phyloP scores from a whole-genome alignment of 2,329 filamentous ascomycete species.

The Alternaria incomplexa region DNA sequence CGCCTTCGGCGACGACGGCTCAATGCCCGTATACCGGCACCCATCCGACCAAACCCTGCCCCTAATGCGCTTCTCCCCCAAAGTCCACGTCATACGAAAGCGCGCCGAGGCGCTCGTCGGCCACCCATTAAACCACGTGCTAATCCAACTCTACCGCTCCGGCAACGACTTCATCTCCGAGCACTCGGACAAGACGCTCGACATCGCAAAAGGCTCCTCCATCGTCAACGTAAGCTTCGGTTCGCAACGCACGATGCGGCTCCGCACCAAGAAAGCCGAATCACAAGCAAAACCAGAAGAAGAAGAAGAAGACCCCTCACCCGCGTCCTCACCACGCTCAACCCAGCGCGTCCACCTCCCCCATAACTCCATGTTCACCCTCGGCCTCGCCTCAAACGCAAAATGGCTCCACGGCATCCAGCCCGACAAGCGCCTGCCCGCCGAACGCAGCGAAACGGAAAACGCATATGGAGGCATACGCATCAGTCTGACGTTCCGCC shows the following conservation, averaged over 20 bases:
- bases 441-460: conserved; percentile 73
- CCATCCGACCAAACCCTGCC: conserved; percentile 87
- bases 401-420: conserved; percentile 93
- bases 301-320: conserved; percentile 21
- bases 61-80: conserved; percentile 75
- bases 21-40: conserved; percentile 90
- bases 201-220: conserved; percentile 79
- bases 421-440: conserved; percentile 75
- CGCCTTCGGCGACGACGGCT: conserved; percentile 69
- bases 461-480: conserved; percentile 75
- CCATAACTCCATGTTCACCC: conserved; percentile 86
- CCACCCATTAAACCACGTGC: conserved; percentile 84
- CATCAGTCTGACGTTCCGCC: conserved; percentile 90
- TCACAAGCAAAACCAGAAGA: conserved; percentile 13
- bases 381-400: conserved; percentile 81
- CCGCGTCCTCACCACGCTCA: conserved; percentile 50
- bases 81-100: conserved; percentile 70
- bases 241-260: conserved; percentile 85
- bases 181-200: conserved; percentile 95
- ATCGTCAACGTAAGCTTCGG: conserved; percentile 96
- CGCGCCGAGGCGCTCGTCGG: conserved; percentile 75
- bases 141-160: conserved; percentile 92
- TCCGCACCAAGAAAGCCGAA: conserved; percentile 75
- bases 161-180: conserved; percentile 93
- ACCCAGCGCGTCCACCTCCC: conserved; percentile 75